These are phyloP conservation scores for Fusarium pilosicola DNA, from an alignment of 2,329 filamentous ascomycete species.

Conservation along the genomic window DNA sequence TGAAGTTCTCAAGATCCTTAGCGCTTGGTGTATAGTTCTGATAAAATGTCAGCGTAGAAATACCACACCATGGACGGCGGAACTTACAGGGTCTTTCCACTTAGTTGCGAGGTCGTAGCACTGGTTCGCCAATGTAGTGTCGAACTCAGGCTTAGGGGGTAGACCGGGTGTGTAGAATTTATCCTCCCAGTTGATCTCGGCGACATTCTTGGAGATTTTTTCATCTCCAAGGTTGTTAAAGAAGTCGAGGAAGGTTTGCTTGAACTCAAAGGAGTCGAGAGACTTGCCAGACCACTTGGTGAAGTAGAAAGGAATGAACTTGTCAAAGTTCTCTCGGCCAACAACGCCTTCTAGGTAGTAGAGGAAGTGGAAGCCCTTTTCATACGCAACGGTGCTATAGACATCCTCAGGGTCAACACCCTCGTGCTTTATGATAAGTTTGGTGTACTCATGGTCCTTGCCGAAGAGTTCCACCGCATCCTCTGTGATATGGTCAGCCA, in stretches of 20 bases:
- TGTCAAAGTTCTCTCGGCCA: conserved; percentile 88
- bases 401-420: conserved; percentile 95
- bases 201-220: conserved; percentile 70
- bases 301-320: conserved; percentile 97
- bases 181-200: conserved; percentile 85
- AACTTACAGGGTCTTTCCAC: conserved; percentile 73
- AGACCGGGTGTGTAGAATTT: conserved; percentile 91
- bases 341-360: conserved; percentile 90
- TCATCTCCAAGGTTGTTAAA: conserved; percentile 75
- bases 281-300: conserved; percentile 85
- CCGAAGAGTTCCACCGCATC: conserved; percentile 84
- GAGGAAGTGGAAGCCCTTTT: conserved; percentile 95
- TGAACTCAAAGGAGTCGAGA: conserved; percentile 94
- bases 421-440: conserved; percentile 86
- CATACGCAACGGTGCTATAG: conserved; percentile 92
- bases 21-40: conserved; percentile 70
- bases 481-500: conserved; percentile 54
- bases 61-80: conserved; percentile 31
- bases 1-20: conserved; percentile 78
- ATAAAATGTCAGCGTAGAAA: conserved; percentile 41
- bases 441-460: conserved; percentile 89
- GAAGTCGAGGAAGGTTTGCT: conserved; percentile 85
- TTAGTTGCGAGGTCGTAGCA: conserved; percentile 85
- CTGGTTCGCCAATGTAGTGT: conserved; percentile 85
- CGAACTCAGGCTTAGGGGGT: conserved; percentile 90